Conservation (phyloP, 2,329 filamentous ascomycete species). For the Bipolaris victoriae region DNA sequence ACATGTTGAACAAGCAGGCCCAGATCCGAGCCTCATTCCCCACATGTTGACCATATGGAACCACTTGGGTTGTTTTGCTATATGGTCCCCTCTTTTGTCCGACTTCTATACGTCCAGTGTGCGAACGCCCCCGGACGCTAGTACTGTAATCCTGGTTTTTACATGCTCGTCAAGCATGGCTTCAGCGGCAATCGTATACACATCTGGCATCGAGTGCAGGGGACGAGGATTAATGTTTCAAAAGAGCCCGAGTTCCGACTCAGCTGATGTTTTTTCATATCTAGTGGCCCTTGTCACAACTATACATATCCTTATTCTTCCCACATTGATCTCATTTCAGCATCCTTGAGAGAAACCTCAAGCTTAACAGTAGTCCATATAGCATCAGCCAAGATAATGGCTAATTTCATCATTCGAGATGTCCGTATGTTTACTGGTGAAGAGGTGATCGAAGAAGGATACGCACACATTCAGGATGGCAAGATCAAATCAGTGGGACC, state of each 20-base stretch:
- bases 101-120: not conserved
- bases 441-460: slow-evolving; percentile 50
- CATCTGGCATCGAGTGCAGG: not conserved
- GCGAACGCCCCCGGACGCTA: not conserved
- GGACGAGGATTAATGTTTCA: not conserved
- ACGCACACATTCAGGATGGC: slow-evolving; percentile 51
- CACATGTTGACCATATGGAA: not conserved
- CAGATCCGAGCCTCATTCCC: not conserved
- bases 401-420: slow-evolving; percentile 50
- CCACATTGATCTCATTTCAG: not conserved
- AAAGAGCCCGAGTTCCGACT: not conserved
- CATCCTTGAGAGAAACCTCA: not conserved
- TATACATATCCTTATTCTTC: not conserved
- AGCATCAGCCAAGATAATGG: slow-evolving; percentile 19
- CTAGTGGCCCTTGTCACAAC: too few species aligned
- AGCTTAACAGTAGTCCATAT: not conserved
- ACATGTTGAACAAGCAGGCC: not conserved
- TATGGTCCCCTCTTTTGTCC: too few species aligned
- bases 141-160: not conserved
- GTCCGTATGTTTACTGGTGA: slow-evolving; percentile 58
- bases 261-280: too few species aligned
- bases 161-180: not conserved
- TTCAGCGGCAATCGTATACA: not conserved
- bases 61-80: too few species aligned
- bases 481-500: slow-evolving; percentile 48